A percentile compares a stretch with the other conserved stretches of the same genome.
Conservation (phyloP, 208 protist species). For the Trypanosoma caninum region DNA sequence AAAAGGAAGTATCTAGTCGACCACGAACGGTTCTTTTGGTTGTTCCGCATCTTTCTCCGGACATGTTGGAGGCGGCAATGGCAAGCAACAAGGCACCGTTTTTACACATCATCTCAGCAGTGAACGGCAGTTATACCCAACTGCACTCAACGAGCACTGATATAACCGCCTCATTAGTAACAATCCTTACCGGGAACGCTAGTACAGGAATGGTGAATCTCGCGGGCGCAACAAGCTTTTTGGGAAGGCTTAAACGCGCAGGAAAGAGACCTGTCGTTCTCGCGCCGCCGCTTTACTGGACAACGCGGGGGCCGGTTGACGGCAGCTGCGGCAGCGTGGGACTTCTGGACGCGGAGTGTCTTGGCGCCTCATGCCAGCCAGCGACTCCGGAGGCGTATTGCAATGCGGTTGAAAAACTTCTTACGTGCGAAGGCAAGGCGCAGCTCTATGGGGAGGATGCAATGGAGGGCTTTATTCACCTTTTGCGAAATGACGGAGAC, state of each 20-base stretch:
- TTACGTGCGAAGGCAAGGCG: slow-evolving; percentile 39
- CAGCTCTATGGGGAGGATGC: slow-evolving; percentile 54
- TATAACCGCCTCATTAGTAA: slow-evolving; percentile 26
- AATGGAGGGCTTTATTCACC: slow-evolving; percentile 29
- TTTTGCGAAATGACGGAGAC: slow-evolving; percentile 38
- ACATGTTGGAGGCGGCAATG: slow-evolving; percentile 33
- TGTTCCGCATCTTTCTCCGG: slow-evolving; percentile 31
- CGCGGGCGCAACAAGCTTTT: slow-evolving; percentile 31
- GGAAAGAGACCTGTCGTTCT: slow-evolving; percentile 38
- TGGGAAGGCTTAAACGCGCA: slow-evolving; percentile 36
- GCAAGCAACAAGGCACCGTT: slow-evolving; percentile 68
- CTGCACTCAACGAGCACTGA: slow-evolving; percentile 18
- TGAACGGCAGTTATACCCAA: slow-evolving; percentile 33
- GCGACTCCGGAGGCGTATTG: slow-evolving; percentile 32
- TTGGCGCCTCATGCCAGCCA: slow-evolving; percentile 24
- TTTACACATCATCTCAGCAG: slow-evolving; percentile 33
- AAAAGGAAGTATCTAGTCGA: slow-evolving; percentile 23
- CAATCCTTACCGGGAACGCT: slow-evolving; percentile 52
- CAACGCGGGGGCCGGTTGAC: slow-evolving; percentile 5
- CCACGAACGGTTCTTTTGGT: slow-evolving; percentile 44
- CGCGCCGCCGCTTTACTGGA: slow-evolving; percentile 52
- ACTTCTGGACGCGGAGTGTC: slow-evolving; percentile 64
- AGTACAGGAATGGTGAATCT: slow-evolving; percentile 27
- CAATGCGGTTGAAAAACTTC: slow-evolving; percentile 56
- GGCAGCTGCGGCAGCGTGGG: slow-evolving; percentile 35